Conservation (phyloP, 176 grass and related monocot species). For the Avena sativa region DNA sequence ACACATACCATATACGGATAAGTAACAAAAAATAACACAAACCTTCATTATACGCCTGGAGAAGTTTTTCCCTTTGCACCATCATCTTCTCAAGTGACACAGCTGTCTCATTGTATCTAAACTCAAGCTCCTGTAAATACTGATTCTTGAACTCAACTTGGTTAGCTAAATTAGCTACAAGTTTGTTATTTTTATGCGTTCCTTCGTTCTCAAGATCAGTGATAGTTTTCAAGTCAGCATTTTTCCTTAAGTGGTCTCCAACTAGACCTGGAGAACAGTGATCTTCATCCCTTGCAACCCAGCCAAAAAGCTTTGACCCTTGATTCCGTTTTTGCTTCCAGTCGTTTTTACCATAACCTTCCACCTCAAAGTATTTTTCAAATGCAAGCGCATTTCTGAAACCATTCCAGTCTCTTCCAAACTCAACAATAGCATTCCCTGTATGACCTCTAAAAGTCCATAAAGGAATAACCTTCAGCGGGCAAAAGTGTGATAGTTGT, state of each 20-base stretch:
- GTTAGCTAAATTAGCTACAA: constrained; percentile 75
- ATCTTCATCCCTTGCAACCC: constrained; percentile 67
- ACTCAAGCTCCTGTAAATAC: constrained; percentile 19
- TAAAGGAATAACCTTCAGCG: constrained; percentile 61
- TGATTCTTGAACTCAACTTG: constrained; percentile 69
- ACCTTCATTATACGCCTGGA: no score
- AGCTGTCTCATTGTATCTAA: no score
- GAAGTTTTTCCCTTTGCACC: no score
- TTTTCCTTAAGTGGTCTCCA: constrained; percentile 67
- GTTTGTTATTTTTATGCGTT: constrained; percentile 59
- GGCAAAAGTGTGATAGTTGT: constrained; percentile 49
- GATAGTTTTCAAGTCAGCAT: constrained; percentile 69
- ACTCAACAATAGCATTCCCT: constrained; percentile 72
- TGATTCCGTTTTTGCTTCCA: constrained; percentile 50
- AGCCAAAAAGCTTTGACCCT: constrained; percentile 61
- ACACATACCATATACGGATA: neutral
- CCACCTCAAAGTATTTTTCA: constrained; percentile 55
- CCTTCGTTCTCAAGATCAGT: constrained; percentile 66
- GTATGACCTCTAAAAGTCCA: constrained; percentile 68
- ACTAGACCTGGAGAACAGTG: constrained; percentile 52
- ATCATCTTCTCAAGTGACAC: no score
- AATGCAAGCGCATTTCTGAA: constrained; percentile 75
- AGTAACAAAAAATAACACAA: no score
- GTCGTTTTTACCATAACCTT: constrained; percentile 49
- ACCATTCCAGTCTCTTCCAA: constrained; percentile 71